Conservation (phyloP, 768 basidiomycete species). For the Auricularia auricula-judae region DNA sequence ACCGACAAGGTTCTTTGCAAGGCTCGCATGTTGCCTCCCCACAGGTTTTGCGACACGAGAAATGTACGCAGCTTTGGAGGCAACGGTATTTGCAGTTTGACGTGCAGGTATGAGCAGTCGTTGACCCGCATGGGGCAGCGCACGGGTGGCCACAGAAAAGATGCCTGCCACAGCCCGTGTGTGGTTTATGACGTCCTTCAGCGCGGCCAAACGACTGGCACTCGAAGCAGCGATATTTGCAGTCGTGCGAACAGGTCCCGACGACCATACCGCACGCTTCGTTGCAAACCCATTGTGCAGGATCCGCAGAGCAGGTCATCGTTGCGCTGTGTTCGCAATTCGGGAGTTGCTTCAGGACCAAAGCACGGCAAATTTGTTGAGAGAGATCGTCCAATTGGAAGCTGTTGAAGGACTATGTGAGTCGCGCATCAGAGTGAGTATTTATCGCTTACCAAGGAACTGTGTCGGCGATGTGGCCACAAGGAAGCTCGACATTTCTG, state of each 20-base stretch:
- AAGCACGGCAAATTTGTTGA: conserved; percentile 30
- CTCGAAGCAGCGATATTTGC: conserved; percentile 34
- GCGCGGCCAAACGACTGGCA: conserved; percentile 26
- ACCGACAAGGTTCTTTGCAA: conserved; percentile 44
- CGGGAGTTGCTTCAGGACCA: conserved; percentile 33
- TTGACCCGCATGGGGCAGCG: conserved; percentile 28
- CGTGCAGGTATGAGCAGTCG: conserved; percentile 38
- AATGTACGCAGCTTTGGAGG: conserved; percentile 44
- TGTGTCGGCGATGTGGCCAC: conserved; percentile 36
- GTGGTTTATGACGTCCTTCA: conserved; percentile 24
- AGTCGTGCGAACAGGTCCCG: conserved; percentile 44
- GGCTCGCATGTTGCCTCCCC: conserved; percentile 42
- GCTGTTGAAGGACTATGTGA: conserved; percentile 20
- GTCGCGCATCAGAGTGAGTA: too few relatives aligned
- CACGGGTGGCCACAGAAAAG: conserved; percentile 52
- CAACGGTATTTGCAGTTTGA: conserved; percentile 34
- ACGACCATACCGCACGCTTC: conserved; percentile 27
- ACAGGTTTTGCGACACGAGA: conserved; percentile 37
- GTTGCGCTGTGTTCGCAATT: conserved; percentile 42
- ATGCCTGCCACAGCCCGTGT: conserved; percentile 32
- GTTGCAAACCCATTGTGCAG: conserved; percentile 27
- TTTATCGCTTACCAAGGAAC: conserved; percentile 35
- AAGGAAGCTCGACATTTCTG: conserved; percentile 38
- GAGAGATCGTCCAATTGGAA: conserved; percentile 33
- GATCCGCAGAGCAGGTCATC: conserved; percentile 38